Conservation (phyloP, 176 grass and related monocot genomes). For the Rhynchospora breviuscula region DNA sequence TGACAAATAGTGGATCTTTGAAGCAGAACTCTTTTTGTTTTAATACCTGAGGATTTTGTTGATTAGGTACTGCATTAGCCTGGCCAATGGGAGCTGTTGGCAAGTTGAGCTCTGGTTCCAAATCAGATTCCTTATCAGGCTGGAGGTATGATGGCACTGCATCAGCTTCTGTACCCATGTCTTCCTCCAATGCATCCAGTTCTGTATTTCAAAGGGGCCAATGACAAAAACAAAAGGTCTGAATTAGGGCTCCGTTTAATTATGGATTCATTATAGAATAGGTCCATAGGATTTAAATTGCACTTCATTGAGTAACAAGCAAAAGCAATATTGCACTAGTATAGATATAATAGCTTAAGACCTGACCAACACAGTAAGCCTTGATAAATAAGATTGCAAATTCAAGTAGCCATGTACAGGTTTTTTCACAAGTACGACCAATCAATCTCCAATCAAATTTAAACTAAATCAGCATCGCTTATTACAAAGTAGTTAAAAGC, state of each 20-base stretch:
- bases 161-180: slow-evolving; percentile 72
- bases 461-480: background rate
- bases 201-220: slow-evolving; percentile 39
- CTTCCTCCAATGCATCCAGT: slow-evolving; percentile 85
- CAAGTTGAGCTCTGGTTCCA: slow-evolving; percentile 62
- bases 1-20: background rate
- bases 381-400: background rate
- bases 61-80: slow-evolving; percentile 18
- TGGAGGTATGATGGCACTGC: slow-evolving; percentile 89
- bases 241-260: background rate
- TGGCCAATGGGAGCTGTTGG: slow-evolving; percentile 58
- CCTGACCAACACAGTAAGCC: background rate
- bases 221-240: background rate
- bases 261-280: background rate
- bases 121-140: slow-evolving; percentile 62
- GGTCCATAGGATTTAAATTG: background rate
- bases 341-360: background rate
- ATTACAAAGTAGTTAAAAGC: background rate
- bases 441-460: background rate
- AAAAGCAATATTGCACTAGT: background rate
- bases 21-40: background rate
- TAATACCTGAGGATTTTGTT: slow-evolving; percentile 18
- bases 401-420: background rate
- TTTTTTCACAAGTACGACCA: background rate
- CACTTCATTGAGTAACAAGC: background rate